Conservation (phyloP, 192 early-diverging fungal species). For the Coemansia sp. region DNA sequence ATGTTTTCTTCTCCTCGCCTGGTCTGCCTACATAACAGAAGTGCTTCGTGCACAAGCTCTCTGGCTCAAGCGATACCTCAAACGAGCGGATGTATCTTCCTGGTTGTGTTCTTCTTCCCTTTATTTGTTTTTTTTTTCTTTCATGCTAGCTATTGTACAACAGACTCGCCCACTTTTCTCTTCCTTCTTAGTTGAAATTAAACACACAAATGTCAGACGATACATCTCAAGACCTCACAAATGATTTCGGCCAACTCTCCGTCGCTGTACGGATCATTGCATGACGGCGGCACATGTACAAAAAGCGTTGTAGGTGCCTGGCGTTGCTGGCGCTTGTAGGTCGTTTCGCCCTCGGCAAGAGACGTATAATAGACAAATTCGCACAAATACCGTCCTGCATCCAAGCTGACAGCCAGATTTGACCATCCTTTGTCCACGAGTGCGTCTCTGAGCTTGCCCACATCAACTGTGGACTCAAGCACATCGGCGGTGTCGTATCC, state of each 20-base stretch:
- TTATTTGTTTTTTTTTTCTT: neutral
- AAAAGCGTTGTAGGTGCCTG: constrained; percentile 43
- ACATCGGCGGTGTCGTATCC: constrained; percentile 24
- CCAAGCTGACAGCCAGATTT: constrained; percentile 32
- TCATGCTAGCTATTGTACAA: too few species aligned
- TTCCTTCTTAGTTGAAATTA: neutral
- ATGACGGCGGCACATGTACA: constrained; percentile 52
- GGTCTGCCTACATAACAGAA: constrained; percentile 35
- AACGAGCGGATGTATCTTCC: too few species aligned
- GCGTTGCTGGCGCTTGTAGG: constrained; percentile 10
- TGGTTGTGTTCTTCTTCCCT: neutral
- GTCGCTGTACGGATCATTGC: constrained; percentile 33
- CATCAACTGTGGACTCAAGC: constrained; percentile 47
- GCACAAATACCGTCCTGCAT: constrained; percentile 62
- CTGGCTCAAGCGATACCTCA: too few species aligned
- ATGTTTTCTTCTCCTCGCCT: constrained; percentile 39
- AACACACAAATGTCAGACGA: constrained; percentile 13
- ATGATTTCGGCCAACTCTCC: constrained; percentile 35
- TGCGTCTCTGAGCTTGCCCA: constrained; percentile 30
- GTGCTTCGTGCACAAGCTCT: too few species aligned
- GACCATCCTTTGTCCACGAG: constrained; percentile 44
- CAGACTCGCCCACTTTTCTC: too few species aligned
- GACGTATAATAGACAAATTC: constrained; percentile 62
- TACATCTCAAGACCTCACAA: constrained; percentile 17
- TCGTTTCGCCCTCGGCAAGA: constrained; percentile 36